Evolutionary conservation across 169 alveolate genomes (phyloP), one percentile per base, ranked within the genome.

Genomic region (Cryptosporidium felis): DNA sequence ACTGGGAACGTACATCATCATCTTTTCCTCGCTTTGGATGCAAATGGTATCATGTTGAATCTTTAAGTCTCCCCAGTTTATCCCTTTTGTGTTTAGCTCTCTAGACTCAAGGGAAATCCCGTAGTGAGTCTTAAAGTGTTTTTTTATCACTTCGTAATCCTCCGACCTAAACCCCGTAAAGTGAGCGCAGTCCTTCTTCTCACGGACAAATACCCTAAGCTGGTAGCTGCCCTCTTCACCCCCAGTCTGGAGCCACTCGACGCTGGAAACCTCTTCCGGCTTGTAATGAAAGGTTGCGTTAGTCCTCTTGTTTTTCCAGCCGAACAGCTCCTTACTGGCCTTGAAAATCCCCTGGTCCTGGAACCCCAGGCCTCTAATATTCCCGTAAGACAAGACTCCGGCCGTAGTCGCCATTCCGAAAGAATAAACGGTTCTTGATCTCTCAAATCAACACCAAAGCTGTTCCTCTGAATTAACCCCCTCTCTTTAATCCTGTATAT

Each of bases 11-110:
- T 74, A 74, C 85, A 74, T 74, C 59, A 74, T 38, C 4, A 74
- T 40, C 41, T 74, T 74, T n/a, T 53, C 85, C 16, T 74, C 85
- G 42, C 42, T 49, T 5, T 44, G 18, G 36, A 74, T 74, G 26
- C 85, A 74, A 21, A 74, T 53, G 23, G 74, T 74, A 5, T 74
- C 85, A 34, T 74, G 51, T 12, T 40, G 82, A 53, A 88, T 93
- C 93, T 40, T 94, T 94, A 79, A 94, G 90, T 94, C 91, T 16
- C 97, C 97, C 97, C 97, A 95, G 80, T 94, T 95, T 95, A 96
- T 92, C 26, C 97, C 97, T 1, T 90, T 80, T 45, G 92, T 85
- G 46, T 95, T 91, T n/a, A 92, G 88, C 28, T 82, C 92, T 28
- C 66, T 91, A 41, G 41, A 58, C n/a, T 49, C 51, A 34, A 91